Conservation (phyloP, 768 basidiomycete genomes). For the Dioszegia crocea region DNA sequence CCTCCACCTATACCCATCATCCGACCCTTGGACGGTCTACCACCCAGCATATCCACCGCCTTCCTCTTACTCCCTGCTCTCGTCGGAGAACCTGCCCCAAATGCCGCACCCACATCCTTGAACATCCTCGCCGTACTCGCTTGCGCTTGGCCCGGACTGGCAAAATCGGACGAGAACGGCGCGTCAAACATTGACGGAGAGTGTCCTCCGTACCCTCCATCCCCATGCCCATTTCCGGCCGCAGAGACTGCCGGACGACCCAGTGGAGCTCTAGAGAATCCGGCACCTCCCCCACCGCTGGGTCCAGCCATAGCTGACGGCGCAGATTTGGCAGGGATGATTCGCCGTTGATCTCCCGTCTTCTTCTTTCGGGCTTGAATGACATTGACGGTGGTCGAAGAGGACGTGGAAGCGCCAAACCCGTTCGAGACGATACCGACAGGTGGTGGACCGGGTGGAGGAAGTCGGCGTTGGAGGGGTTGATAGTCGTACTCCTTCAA, state of each 20-base stretch:
- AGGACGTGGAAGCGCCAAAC: constrained; percentile 24
- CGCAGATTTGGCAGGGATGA: constrained; percentile 2
- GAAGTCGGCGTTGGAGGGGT: constrained; percentile 9
- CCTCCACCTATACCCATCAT: constrained; percentile 49
- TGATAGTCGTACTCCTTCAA: constrained; percentile 36
- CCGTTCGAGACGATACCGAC: constrained; percentile 12
- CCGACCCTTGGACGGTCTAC: constrained; percentile 4
- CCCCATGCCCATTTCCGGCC: neutral
- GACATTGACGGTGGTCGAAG: constrained; percentile 34
- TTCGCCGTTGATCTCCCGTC: constrained; percentile 21
- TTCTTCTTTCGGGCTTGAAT: constrained; percentile 34
- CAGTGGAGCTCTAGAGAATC: constrained; percentile 7
- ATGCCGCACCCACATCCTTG: constrained; percentile 35
- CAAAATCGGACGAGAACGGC: constrained; percentile 31
- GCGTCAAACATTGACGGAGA: constrained; percentile 30
- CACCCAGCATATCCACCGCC: constrained; percentile 7
- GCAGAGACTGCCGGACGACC: constrained; percentile 2
- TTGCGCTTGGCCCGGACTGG: constrained; percentile 24
- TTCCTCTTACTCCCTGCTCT: constrained; percentile 23
- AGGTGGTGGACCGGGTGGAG: neutral
- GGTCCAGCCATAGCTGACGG: neutral
- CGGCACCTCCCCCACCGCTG: neutral
- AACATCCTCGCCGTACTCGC: constrained; percentile 37
- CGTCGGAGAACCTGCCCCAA: constrained; percentile 11
- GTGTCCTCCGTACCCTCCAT: too few relatives aligned